Conservation (phyloP, 371 early-diverging fungal genomes). For the Lichtheimia ramosa region DNA sequence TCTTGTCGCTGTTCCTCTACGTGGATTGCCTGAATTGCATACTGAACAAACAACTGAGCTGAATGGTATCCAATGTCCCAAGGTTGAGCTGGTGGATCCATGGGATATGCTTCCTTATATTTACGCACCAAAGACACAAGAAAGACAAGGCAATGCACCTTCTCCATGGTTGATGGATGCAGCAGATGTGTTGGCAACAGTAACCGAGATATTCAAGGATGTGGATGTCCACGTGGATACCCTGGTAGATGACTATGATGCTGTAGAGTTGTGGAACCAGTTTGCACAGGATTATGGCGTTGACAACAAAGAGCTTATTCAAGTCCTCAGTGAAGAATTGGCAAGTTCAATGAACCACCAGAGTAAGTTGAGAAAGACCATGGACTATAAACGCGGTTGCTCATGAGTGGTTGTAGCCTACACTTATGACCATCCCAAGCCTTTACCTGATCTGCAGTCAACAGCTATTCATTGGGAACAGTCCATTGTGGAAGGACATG, state of each 20-base stretch:
- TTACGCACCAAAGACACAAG: conserved; percentile 12
- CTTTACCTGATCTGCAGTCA: conserved; percentile 44
- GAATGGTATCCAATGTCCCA: conserved; percentile 26
- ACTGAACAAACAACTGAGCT: conserved; percentile 6
- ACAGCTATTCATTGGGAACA: conserved; percentile 73
- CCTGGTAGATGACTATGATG: conserved; percentile 33
- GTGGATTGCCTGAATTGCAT: conserved; percentile 33
- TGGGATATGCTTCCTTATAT: conserved; percentile 47
- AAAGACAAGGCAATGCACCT: not conserved
- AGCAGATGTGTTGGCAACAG: not conserved
- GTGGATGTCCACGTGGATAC: not conserved
- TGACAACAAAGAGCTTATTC: conserved; percentile 20
- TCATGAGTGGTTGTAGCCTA: conserved; percentile 21
- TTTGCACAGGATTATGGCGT: conserved; percentile 34
- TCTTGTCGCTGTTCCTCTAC: conserved; percentile 39
- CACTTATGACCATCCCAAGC: conserved; percentile 56
- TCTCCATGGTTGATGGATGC: not conserved
- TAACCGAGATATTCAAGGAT: not conserved
- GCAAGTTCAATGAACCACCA: conserved; percentile 43
- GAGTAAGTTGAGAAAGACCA: conserved; percentile 28
- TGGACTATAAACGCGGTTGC: not conserved
- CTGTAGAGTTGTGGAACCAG: conserved; percentile 34
- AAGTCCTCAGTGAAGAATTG: conserved; percentile 35
- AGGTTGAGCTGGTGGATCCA: conserved; percentile 36
- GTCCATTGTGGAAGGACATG: conserved; percentile 71